A percentile compares a stretch with the other conserved stretches of the same genome.
Conservation (phyloP, 257 asterid species). For the Solanum pimpinellifolium region DNA sequence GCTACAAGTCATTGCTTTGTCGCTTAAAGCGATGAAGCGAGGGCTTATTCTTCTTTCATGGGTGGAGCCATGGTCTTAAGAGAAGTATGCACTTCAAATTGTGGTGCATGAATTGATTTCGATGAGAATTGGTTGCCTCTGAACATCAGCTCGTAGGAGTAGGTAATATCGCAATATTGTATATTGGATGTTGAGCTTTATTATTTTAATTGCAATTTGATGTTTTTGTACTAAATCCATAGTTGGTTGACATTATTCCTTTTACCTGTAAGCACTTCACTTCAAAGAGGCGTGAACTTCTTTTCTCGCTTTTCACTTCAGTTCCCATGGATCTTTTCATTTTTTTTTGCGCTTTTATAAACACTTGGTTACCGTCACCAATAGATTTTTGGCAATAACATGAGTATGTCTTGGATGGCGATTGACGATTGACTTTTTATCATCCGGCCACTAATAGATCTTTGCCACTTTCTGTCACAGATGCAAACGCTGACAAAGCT, state of each 20-base stretch:
- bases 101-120: neutral
- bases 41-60: neutral
- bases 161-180: neutral
- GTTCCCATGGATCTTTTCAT: neutral
- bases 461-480: neutral
- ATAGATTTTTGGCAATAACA: neutral
- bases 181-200: neutral
- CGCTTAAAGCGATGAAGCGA: neutral
- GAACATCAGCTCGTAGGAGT: neutral
- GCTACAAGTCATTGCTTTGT: neutral
- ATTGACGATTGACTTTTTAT: neutral
- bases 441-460: neutral
- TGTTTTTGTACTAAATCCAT: neutral
- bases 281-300: neutral
- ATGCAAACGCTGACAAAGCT: conserved; percentile 89
- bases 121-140: neutral
- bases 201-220: neutral
- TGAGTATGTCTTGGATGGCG: neutral
- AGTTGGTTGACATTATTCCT: neutral
- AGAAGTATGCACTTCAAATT: neutral
- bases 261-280: neutral
- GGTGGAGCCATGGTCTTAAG: neutral
- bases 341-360: neutral
- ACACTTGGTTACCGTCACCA: neutral
- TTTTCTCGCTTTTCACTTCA: neutral